phyloP scores from a whole-genome alignment of 2,329 filamentous ascomycete species.

The Plenodomus lindquistii region DNA sequence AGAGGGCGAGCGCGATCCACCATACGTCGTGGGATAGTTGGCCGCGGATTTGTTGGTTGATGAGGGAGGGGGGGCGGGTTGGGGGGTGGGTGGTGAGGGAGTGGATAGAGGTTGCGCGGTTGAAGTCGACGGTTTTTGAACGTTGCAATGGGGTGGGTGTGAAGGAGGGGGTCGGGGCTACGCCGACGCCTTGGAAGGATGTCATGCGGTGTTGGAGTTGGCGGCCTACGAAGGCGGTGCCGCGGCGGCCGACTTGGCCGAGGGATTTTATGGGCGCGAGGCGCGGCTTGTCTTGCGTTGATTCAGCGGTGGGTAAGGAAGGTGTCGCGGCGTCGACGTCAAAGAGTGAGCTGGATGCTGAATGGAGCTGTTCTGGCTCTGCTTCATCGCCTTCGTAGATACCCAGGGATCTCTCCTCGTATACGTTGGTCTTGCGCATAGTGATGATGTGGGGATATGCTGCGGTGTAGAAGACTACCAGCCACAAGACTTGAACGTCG shows the following conservation, averaged over 20 bases:
- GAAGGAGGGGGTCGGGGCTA: no score
- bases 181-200: no score
- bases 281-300: conserved; percentile 7
- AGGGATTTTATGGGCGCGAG: no score
- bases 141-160: no score
- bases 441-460: conserved; percentile 28
- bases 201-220: no score
- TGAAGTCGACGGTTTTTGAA: conserved; percentile 21
- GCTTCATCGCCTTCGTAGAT: conserved; percentile 25
- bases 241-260: no score
- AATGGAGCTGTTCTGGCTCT: conserved; percentile 25
- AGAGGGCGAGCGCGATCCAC: conserved; percentile 27
- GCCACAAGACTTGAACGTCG: conserved; percentile 25
- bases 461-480: conserved; percentile 25
- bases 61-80: conserved; percentile 20
- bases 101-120: conserved; percentile 21
- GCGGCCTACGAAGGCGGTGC: no score
- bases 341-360: conserved; percentile 23
- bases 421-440: conserved; percentile 27
- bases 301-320: conserved; percentile 10
- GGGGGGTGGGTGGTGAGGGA: conserved; percentile 16
- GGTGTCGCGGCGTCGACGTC: conserved; percentile 17
- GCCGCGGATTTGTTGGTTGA: conserved; percentile 26
- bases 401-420: conserved; percentile 22
- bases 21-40: conserved; percentile 28